These are phyloP conservation scores for Inga oerstediana DNA, from an alignment of 306 rosid species.

Conservation along the genomic window DNA sequence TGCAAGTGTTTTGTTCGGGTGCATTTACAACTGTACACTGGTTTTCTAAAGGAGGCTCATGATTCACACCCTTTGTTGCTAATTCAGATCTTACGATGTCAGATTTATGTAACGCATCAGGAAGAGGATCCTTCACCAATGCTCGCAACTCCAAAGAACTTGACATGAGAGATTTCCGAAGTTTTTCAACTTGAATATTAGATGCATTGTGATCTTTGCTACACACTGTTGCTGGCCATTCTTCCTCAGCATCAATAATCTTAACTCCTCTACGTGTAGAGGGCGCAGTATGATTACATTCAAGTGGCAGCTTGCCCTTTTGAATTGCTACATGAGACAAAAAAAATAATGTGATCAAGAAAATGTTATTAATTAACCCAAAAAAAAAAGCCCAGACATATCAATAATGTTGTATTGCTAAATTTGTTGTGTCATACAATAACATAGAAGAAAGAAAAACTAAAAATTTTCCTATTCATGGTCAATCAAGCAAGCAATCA, in stretches of 20 bases:
- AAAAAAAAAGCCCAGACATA: constrained; percentile 5
- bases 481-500: constrained; percentile 10
- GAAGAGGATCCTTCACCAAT: constrained; percentile 80
- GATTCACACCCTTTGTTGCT: constrained; percentile 36
- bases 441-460: not conserved
- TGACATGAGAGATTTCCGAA: constrained; percentile 65
- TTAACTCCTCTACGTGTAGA: constrained; percentile 51
- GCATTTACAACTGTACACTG: constrained; percentile 30
- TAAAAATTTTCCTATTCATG: not conserved
- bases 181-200: constrained; percentile 53
- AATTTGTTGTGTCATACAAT: too few species aligned
- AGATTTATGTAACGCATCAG: constrained; percentile 57
- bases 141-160: constrained; percentile 65
- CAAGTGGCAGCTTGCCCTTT: constrained; percentile 31
- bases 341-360: not conserved
- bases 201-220: constrained; percentile 31
- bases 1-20: constrained; percentile 38
- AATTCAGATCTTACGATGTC: constrained; percentile 48
- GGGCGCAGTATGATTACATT: constrained; percentile 45
- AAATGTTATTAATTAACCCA: not conserved
- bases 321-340: constrained; percentile 37
- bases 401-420: not conserved
- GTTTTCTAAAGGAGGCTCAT: constrained; percentile 41
- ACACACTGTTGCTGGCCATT: constrained; percentile 8
- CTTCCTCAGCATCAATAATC: constrained; percentile 48